Percentiles rank a stretch among this genome's conserved stretches.
These are phyloP conservation scores for Stagonosporopsis tanaceti DNA, from an alignment of 2,329 filamentous ascomycete genomes.

Conservation along the genomic window DNA sequence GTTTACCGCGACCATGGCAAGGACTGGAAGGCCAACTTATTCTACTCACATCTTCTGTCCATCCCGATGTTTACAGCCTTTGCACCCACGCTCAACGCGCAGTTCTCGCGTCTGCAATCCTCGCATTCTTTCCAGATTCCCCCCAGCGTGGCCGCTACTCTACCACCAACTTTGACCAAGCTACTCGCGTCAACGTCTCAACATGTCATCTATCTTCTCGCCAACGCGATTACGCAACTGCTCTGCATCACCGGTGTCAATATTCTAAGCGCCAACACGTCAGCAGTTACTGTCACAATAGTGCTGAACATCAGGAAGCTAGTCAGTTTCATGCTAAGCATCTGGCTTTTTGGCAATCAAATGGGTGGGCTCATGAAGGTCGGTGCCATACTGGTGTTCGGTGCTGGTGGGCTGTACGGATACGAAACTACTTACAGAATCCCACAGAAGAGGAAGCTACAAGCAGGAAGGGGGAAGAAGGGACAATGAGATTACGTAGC, in stretches of 20 bases:
- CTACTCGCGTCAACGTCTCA: conserved; percentile 60
- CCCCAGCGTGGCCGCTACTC: conserved; percentile 35
- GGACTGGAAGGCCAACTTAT: conserved; percentile 94
- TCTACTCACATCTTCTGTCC: conserved; percentile 84
- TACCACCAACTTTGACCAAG: conserved; percentile 41
- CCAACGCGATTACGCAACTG: conserved; percentile 90
- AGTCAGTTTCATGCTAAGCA: conserved; percentile 87
- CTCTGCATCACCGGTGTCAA: conserved; percentile 96
- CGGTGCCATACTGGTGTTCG: conserved; percentile 86
- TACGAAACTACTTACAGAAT: conserved; percentile 68
- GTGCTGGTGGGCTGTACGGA: conserved; percentile 89
- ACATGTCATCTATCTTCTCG: conserved; percentile 73
- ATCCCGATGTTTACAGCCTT: conserved; percentile 80
- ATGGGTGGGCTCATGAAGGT: conserved; percentile 78
- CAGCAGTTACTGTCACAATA: conserved; percentile 94
- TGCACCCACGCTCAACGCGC: conserved; percentile 67
- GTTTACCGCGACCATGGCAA: conserved; percentile 86
- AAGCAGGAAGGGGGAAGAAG: conserved; percentile 35
- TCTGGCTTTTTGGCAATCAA: conserved; percentile 91
- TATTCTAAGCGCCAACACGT: conserved; percentile 85
- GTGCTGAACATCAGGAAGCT: conserved; percentile 95
- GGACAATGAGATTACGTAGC: conserved; percentile 24
- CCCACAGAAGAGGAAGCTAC: conserved; percentile 47
- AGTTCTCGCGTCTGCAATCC: conserved; percentile 68
- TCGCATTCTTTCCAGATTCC: conserved; percentile 66